Percentiles rank a stretch among this genome's conserved stretches.
phyloP scores from a whole-genome alignment of 2,329 filamentous ascomycete genomes.

The Penicillium sclerotiorum region DNA sequence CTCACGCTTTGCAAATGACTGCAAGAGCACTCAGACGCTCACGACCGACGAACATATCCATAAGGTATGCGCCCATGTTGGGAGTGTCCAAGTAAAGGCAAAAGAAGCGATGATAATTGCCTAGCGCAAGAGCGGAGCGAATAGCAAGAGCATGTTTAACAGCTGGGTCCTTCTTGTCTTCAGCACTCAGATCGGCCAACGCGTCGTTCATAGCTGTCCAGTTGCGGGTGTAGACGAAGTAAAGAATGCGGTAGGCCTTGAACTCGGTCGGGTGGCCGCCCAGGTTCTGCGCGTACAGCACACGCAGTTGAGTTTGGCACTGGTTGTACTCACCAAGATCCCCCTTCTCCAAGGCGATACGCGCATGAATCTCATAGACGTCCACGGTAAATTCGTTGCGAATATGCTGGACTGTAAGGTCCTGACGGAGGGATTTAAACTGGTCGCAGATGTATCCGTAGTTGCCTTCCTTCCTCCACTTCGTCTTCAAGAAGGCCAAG shows the following conservation, averaged over 20 bases:
- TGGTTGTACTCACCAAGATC: slow-evolving; percentile 99
- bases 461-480: slow-evolving; percentile 91
- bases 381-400: slow-evolving; percentile 94
- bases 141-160: slow-evolving; percentile 92
- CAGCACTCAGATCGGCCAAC: slow-evolving; percentile 95
- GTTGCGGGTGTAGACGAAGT: slow-evolving; percentile 99
- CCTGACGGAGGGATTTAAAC: slow-evolving; percentile 97
- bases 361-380: slow-evolving; percentile 96
- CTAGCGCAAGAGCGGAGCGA: slow-evolving; percentile 85
- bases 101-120: slow-evolving; percentile 98
- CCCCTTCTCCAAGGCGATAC: slow-evolving; percentile 96
- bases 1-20: slow-evolving; percentile 93
- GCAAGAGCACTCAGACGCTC: slow-evolving; percentile 89
- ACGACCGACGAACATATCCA: slow-evolving; percentile 98
- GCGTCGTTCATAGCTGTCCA: slow-evolving; percentile 97
- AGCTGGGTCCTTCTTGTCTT: slow-evolving; percentile 84
- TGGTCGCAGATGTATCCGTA: slow-evolving; percentile 98
- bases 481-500: slow-evolving; percentile 85
- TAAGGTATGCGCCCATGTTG: slow-evolving; percentile 96
- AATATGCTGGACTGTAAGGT: slow-evolving; percentile 96
- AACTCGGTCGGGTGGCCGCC: slow-evolving; percentile 93
- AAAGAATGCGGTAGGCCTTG: slow-evolving; percentile 98
- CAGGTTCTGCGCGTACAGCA: slow-evolving; percentile 82
- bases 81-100: slow-evolving; percentile 90
- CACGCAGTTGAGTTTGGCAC: slow-evolving; percentile 96